A percentile compares a stretch with the other conserved stretches of the same genome.
These are phyloP conservation scores for Yamadazyma jaroonii DNA, from an alignment of 1,139 yeast genomes.

Conservation along the genomic window DNA sequence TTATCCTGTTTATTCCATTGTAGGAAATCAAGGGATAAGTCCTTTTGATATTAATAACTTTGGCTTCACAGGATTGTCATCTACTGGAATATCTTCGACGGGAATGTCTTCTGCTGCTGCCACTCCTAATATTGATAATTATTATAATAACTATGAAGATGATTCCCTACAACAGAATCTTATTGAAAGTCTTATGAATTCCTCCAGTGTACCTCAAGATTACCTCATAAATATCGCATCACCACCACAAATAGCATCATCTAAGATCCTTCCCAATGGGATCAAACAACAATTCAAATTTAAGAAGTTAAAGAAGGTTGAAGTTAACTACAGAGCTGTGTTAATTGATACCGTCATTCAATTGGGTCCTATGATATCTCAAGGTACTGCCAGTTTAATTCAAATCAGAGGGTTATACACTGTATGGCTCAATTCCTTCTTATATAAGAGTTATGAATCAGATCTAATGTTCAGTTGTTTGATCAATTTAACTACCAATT, in stretches of 20 bases:
- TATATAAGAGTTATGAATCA: conserved; percentile 22
- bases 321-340: conserved; percentile 17
- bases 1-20: conserved; percentile 38
- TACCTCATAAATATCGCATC: conserved; percentile 10
- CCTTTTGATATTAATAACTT: conserved; percentile 5
- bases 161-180: conserved; percentile 11
- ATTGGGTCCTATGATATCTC: conserved; percentile 21
- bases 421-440: conserved; percentile 34
- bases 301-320: conserved; percentile 9
- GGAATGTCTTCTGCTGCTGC: neutral
- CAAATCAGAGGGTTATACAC: conserved; percentile 32
- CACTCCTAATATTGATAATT: conserved; percentile 1
- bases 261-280: conserved; percentile 21
- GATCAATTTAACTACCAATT: conserved; percentile 40
- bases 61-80: neutral
- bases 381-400: conserved; percentile 28
- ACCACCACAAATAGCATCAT: conserved; percentile 5
- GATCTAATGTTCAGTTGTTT: conserved; percentile 38
- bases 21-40: conserved; percentile 11
- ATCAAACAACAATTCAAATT: conserved; percentile 14
- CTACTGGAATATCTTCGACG: too few relatives aligned
- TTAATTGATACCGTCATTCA: conserved; percentile 13
- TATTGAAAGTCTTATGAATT: conserved; percentile 11
- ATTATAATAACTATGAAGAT: conserved; percentile 2
- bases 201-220: conserved; percentile 13